phyloP scores from a whole-genome alignment of 495 filamentous ascomycete genomes.

The Hypoxylon cercidicola region DNA sequence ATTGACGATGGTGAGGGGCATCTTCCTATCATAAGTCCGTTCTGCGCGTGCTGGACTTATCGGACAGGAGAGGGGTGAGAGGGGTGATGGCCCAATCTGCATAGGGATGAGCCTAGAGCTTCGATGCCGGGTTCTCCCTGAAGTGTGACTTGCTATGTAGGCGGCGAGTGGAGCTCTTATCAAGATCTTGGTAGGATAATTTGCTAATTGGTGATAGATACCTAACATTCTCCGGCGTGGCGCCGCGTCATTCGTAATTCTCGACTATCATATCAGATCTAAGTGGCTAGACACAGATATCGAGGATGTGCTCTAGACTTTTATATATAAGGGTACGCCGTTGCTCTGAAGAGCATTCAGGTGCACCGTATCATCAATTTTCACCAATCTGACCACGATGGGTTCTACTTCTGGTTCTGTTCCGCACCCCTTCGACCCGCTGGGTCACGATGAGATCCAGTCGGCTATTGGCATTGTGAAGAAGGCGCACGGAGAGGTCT shows the following conservation, averaged over 20 bases:
- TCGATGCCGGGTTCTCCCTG: slow-evolving; percentile 19
- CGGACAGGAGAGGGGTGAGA: slow-evolving; percentile 27
- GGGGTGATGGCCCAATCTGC: slow-evolving; percentile 5
- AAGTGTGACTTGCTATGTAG: slow-evolving; percentile 5
- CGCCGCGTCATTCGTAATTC: slow-evolving; percentile 23
- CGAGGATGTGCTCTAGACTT: slow-evolving; percentile 11
- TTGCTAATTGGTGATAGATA: slow-evolving; percentile 42
- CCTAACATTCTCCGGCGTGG: slow-evolving; percentile 12
- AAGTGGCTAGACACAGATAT: slow-evolving; percentile 1
- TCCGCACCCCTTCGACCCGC: slow-evolving; percentile 85
- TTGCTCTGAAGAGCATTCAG: background rate
- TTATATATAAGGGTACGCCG: slow-evolving; percentile 21
- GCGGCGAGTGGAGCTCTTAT: slow-evolving; percentile 32
- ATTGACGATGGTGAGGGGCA: slow-evolving; percentile 36
- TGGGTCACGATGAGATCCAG: slow-evolving; percentile 81
- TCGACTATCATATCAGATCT: slow-evolving; percentile 16
- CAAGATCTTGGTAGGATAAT: slow-evolving; percentile 29
- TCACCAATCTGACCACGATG: slow-evolving; percentile 27
- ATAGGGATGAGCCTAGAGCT: slow-evolving; percentile 26
- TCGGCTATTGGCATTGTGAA: slow-evolving; percentile 74
- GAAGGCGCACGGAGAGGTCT: slow-evolving; percentile 74
- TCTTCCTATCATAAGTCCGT: slow-evolving; percentile 34
- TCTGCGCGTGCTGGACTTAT: slow-evolving; percentile 32
- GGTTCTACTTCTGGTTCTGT: slow-evolving; percentile 33
- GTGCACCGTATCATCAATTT: slow-evolving; percentile 3